phyloP scores from a whole-genome alignment of 148 eudicot species.

The Chenopodium quinoa region DNA sequence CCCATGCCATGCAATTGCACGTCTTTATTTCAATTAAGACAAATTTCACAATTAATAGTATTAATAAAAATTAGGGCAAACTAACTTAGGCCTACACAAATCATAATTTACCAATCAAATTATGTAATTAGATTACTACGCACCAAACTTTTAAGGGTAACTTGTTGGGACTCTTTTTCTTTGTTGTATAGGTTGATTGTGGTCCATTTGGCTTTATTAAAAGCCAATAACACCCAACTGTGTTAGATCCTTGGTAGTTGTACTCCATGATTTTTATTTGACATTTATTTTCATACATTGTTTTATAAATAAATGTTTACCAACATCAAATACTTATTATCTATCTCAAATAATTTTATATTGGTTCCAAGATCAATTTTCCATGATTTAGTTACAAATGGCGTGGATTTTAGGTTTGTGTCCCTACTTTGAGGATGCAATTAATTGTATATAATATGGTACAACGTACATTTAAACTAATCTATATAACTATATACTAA shows the following conservation, averaged over 20 bases:
- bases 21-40: no score
- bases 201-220: background rate
- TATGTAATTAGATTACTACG: background rate
- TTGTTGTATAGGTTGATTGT: background rate
- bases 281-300: background rate
- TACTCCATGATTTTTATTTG: background rate
- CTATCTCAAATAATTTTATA: background rate
- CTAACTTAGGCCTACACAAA: background rate
- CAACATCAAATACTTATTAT: background rate
- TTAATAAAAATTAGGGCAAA: no score
- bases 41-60: no score
- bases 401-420: background rate
- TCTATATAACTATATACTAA: no score
- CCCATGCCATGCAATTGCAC: no score
- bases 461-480: background rate
- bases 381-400: background rate
- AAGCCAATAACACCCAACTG: background rate
- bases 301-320: background rate
- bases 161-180: background rate
- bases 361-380: background rate
- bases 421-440: background rate
- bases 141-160: background rate
- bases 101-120: background rate
- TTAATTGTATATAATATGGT: background rate
- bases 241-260: background rate